phyloP scores from a whole-genome alignment of 768 basidiomycete genomes.

The Mycena polygramma region DNA sequence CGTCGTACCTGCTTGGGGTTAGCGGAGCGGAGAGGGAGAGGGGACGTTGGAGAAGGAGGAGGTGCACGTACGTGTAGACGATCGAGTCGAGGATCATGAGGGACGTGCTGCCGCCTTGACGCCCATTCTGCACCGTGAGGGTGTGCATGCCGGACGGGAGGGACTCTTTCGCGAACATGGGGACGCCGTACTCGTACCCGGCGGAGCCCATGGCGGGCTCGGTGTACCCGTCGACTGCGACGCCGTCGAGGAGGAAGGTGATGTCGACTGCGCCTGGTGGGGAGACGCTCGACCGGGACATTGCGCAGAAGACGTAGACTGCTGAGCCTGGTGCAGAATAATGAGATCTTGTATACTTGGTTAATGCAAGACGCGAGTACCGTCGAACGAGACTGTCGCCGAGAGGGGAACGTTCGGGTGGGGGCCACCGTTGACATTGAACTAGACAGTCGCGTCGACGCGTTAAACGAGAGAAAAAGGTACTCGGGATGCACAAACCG shows the following conservation, averaged over 20 bases:
- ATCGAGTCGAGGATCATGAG: slow-evolving; percentile 55
- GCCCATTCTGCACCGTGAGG: slow-evolving; percentile 47
- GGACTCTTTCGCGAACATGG: slow-evolving; percentile 44
- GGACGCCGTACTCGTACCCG: slow-evolving; percentile 46
- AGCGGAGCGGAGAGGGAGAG: no score
- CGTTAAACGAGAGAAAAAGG: slow-evolving; percentile 11
- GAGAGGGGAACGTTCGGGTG: slow-evolving; percentile 38
- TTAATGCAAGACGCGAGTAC: slow-evolving; percentile 41
- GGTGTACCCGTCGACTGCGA: slow-evolving; percentile 42
- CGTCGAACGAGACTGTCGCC: slow-evolving; percentile 51
- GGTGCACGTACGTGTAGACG: slow-evolving; percentile 45
- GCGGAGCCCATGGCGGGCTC: slow-evolving; percentile 34
- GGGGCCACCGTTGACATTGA: slow-evolving; percentile 35
- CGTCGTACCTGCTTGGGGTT: not conserved
- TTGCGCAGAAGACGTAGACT: slow-evolving; percentile 57
- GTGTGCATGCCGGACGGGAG: slow-evolving; percentile 44
- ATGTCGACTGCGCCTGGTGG: slow-evolving; percentile 49
- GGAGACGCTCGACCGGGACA: slow-evolving; percentile 41
- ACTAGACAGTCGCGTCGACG: slow-evolving; percentile 23
- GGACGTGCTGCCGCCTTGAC: slow-evolving; percentile 38
- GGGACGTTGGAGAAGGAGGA: no score
- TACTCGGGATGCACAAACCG: slow-evolving; percentile 30
- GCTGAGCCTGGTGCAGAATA: slow-evolving; percentile 51
- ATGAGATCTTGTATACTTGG: slow-evolving; percentile 1
- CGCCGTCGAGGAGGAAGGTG: slow-evolving; percentile 51